Evolutionary conservation across 306 rosid genomes (phyloP).

Genomic region (Vigna radiata): DNA sequence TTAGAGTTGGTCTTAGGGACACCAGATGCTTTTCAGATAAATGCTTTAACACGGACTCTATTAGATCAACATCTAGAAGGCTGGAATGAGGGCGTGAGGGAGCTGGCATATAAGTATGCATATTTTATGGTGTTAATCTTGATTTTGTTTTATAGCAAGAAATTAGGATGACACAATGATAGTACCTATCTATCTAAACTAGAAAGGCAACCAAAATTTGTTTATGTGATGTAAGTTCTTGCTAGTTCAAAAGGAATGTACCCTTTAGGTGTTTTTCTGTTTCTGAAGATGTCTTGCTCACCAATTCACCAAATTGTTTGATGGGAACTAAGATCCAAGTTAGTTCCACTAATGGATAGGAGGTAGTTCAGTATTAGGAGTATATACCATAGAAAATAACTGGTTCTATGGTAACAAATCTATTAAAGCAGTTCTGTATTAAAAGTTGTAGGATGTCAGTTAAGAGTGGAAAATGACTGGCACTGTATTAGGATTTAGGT

Average conservation of each 20-base stretch:
- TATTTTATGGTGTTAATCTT: conserved; percentile 29
- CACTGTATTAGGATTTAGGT: not conserved
- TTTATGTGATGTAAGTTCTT: conserved; percentile 6
- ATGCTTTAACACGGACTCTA: conserved; percentile 74
- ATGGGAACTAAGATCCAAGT: not conserved
- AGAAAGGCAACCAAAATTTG: conserved; percentile 16
- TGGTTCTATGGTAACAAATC: not conserved
- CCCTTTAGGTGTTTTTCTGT: conserved; percentile 11
- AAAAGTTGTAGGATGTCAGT: not conserved
- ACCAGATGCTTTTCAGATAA: conserved; percentile 82
- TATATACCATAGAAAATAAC: not conserved
- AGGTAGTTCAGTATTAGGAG: not conserved
- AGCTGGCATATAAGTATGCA: conserved; percentile 85
- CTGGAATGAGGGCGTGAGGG: conserved; percentile 85
- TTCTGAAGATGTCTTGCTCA: not conserved
- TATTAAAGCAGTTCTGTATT: not conserved
- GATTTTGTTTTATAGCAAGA: conserved; percentile 23
- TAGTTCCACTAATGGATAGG: not conserved
- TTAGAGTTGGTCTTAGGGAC: conserved; percentile 90
- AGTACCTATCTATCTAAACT: not conserved
- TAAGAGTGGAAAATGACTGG: not conserved
- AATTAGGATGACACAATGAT: conserved; percentile 12
- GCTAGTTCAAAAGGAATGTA: too few species aligned
- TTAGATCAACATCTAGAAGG: conserved; percentile 87
- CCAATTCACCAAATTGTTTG: not conserved